Evolutionary conservation across 2,329 filamentous ascomycete species (phyloP), one percentile per base, ranked within the genome.

Genomic region (Exserohilum turcica): DNA sequence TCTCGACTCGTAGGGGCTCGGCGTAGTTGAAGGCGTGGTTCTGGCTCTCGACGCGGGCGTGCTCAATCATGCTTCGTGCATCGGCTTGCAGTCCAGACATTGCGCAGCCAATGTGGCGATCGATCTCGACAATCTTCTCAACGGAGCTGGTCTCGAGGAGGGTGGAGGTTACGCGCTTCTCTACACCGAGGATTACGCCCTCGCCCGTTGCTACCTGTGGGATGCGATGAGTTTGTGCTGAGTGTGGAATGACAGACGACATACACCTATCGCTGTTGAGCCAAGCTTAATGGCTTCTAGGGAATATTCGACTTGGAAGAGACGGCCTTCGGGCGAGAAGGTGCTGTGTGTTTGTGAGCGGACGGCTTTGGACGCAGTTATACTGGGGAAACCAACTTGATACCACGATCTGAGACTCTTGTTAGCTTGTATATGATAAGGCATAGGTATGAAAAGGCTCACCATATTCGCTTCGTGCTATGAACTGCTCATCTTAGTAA

Each of bases 271-370:
- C 74, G 94, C 94, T 67, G 94, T 99, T 71, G 91, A 96, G 67
- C 94, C 94, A 66, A 97, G 90, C 84, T 99, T 99, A 86, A 99
- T 99, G 79, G 94, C 94, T 83, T 99, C 94, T 77, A 99, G 89
- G 56, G 94, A 97, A 86, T 99, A 99, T 89, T 99, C 94, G 82
- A 99, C 94, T 83, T 99, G 94, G 86, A 99, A 99, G 78, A 99
- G 90, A 79, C 94, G 94, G 73, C 94, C 94, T 85, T 99, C 94
- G 57, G 94, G 94, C 70, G 94, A 99, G 86, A 99, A 99, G 85
- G 94, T 99, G 85, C 90, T 95, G 75, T 47, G 43, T 12, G 43
- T 47, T 43, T 58, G 66, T 73, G 57, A 73, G 65, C 63, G 56
- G 56, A 52, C 12, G 49, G 21, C 19, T 36, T 43, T 27, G 38